A percentile compares a stretch with the other conserved stretches of the same genome.
These are phyloP conservation scores for Eucalyptus marginata DNA, from an alignment of 345 rosid species.

Conservation along the genomic window DNA sequence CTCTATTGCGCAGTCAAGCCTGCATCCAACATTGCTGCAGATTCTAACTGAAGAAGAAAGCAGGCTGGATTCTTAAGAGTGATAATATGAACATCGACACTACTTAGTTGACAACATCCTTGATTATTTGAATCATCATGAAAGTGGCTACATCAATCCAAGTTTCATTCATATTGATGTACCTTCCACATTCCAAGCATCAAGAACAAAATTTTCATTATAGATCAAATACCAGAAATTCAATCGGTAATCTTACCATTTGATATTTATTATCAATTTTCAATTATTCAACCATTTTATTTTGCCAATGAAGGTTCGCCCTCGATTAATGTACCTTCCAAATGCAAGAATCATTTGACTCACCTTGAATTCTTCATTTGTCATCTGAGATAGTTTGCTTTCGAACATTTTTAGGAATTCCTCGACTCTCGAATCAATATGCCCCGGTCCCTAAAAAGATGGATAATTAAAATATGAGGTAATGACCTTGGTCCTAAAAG, in stretches of 20 bases:
- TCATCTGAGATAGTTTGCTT: conserved; percentile 57
- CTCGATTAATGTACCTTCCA: not conserved
- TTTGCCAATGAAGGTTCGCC: not conserved
- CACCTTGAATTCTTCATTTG: conserved; percentile 76
- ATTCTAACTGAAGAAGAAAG: not conserved
- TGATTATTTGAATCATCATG: not conserved
- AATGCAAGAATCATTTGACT: not conserved
- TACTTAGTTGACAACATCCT: not conserved
- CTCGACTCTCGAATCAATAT: conserved; percentile 75
- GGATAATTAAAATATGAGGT: not conserved
- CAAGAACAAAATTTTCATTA: not conserved
- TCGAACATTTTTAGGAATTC: conserved; percentile 61
- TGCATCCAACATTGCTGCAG: not conserved
- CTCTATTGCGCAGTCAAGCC: not conserved
- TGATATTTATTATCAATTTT: not conserved
- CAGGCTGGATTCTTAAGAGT: not conserved
- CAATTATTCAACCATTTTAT: not conserved
- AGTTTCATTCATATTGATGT: not conserved
- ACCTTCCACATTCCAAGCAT: not conserved
- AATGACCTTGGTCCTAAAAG: not conserved
- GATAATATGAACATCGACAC: not conserved
- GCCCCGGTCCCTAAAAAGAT: conserved; percentile 51
- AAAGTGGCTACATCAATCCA: not conserved
- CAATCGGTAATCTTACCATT: not conserved
- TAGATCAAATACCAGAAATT: not conserved